Conservation (phyloP, 768 basidiomycete species). For the Macrolepiota dolichaula region DNA sequence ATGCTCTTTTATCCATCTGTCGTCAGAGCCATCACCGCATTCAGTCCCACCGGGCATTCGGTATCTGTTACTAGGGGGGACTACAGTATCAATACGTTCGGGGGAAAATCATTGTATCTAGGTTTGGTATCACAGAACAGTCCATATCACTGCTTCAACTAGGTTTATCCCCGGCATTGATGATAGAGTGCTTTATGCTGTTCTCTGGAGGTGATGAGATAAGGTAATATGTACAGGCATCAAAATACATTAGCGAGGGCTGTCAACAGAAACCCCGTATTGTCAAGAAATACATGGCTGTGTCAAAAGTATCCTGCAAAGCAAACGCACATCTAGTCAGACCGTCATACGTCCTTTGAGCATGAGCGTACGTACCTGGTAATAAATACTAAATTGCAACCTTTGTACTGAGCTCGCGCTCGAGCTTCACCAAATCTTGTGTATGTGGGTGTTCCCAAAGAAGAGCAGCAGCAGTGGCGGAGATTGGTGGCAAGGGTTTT, state of each 20-base stretch:
- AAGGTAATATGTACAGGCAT: background rate
- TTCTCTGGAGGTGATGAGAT: background rate
- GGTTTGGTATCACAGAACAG: background rate
- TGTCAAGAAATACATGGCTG: slow-evolving; percentile 2
- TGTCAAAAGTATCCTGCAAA: background rate
- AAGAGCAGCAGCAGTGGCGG: slow-evolving; percentile 47
- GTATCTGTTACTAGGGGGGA: background rate
- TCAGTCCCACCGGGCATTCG: background rate
- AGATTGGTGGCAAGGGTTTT: slow-evolving; percentile 70
- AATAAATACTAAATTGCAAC: slow-evolving; percentile 4
- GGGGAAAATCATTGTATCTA: background rate
- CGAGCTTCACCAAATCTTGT: slow-evolving; percentile 61
- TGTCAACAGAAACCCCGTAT: slow-evolving; percentile 2
- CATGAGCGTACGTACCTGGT: background rate
- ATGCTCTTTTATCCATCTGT: background rate
- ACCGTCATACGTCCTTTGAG: background rate
- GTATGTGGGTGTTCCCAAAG: slow-evolving; percentile 75
- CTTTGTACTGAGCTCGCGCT: slow-evolving; percentile 53
- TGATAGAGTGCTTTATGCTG: too few species aligned
- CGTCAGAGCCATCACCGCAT: background rate
- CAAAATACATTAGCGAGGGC: slow-evolving; percentile 2
- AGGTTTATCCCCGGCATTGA: too few species aligned
- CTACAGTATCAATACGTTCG: background rate
- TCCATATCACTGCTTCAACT: background rate
- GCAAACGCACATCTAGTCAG: background rate